Conservation (phyloP, 139 green algal genomes). For the Tetradesmus lagerheimii region DNA sequence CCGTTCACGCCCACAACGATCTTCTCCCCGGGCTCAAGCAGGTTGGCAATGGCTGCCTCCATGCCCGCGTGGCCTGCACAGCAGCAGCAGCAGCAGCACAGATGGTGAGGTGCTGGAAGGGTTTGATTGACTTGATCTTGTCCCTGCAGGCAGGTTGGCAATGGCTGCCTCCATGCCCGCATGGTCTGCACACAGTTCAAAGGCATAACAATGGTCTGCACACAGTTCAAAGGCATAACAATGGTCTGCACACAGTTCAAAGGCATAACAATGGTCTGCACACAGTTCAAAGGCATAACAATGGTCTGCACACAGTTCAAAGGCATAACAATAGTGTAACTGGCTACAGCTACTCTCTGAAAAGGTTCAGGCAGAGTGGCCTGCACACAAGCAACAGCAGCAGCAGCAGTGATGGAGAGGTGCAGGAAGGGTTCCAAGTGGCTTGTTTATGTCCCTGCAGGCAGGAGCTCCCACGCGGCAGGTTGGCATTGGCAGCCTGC, state of each 20-base stretch:
- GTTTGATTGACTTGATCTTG: too few relatives aligned
- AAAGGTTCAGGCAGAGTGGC: too few relatives aligned
- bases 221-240: background rate
- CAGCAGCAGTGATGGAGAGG: too few relatives aligned
- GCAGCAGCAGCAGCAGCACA: background rate
- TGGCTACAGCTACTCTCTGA: too few relatives aligned
- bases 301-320: background rate
- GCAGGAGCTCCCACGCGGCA: too few relatives aligned
- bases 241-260: background rate
- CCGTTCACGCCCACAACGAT: slow-evolving; percentile 85
- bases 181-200: background rate
- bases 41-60: slow-evolving; percentile 92
- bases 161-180: slow-evolving; percentile 91
- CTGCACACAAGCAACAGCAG: background rate
- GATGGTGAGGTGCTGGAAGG: too few relatives aligned
- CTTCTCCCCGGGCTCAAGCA: slow-evolving; percentile 93
- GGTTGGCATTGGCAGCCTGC: slow-evolving; percentile 90
- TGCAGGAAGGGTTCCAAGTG: too few relatives aligned
- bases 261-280: background rate
- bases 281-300: background rate
- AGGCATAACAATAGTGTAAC: too few relatives aligned
- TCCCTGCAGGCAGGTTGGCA: slow-evolving; percentile 88
- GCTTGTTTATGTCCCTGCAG: slow-evolving; percentile 72
- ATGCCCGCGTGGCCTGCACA: slow-evolving; percentile 71
- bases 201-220: background rate